Percentiles rank a stretch among this genome's conserved stretches.
These are phyloP conservation scores for Zoysia pacifica DNA, from an alignment of 176 grass and related monocot genomes.

Conservation along the genomic window DNA sequence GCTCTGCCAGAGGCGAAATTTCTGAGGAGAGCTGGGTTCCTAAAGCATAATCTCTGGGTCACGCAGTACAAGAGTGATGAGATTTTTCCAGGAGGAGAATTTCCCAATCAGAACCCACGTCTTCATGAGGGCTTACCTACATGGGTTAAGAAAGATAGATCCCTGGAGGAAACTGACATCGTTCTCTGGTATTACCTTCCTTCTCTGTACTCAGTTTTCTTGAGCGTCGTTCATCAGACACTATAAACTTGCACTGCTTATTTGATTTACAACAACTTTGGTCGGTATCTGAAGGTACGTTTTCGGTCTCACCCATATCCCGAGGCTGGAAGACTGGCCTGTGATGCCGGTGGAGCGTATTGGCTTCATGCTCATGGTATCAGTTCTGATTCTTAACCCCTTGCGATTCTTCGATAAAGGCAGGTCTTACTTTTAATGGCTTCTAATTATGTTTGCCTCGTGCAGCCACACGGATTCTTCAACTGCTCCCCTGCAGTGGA, in stretches of 20 bases:
- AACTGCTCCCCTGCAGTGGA: conserved; percentile 94
- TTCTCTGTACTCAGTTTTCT: not conserved
- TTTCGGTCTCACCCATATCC: conserved; percentile 95
- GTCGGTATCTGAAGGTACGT: conserved; percentile 62
- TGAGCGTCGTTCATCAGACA: not conserved
- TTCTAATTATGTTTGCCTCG: not conserved
- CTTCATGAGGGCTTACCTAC: conserved; percentile 89
- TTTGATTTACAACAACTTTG: not conserved
- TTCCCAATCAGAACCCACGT: conserved; percentile 97
- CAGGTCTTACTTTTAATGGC: not conserved
- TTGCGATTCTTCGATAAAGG: not conserved
- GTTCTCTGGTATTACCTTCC: conserved; percentile 74
- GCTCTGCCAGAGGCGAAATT: conserved; percentile 86
- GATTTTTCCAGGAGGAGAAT: conserved; percentile 95
- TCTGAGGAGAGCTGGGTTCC: conserved; percentile 88
- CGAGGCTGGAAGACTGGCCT: conserved; percentile 96
- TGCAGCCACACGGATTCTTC: conserved; percentile 99
- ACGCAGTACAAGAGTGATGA: conserved; percentile 83
- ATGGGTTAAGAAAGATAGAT: conserved; percentile 92
- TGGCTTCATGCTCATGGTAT: conserved; percentile 99
- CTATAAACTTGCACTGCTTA: not conserved
- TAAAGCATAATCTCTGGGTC: conserved; percentile 99
- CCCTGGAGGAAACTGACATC: conserved; percentile 89
- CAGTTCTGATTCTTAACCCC: not conserved
- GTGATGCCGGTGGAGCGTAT: conserved; percentile 98